A percentile compares a stretch with the other conserved stretches of the same genome.
Evolutionary conservation across 2,329 filamentous ascomycete genomes (phyloP).

Genomic region (Fusarium azukiicola): DNA sequence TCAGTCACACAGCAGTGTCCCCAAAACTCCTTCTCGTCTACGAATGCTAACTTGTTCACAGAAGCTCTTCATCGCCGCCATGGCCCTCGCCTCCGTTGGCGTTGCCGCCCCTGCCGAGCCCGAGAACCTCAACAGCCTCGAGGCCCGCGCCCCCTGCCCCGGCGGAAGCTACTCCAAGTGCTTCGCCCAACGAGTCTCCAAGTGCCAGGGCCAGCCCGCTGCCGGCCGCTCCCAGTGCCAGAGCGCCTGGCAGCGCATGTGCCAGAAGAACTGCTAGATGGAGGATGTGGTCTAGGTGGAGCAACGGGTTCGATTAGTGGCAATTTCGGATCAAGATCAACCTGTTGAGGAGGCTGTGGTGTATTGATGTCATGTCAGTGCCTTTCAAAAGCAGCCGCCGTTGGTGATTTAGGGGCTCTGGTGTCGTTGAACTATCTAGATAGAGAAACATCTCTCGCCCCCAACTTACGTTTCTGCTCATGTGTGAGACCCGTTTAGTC

Average conservation of each 20-base stretch:
- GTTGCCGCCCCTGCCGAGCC: neutral
- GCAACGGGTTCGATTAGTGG: neutral
- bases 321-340: neutral
- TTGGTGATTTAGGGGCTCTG: neutral
- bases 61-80: constrained; percentile 10
- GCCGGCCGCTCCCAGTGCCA: neutral
- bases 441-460: neutral
- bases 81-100: constrained; percentile 7
- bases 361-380: neutral
- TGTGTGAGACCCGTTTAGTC: neutral
- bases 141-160: constrained; percentile 16
- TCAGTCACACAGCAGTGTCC: neutral
- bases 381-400: neutral
- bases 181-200: neutral
- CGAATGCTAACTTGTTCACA: neutral
- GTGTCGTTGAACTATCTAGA: neutral
- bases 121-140: neutral
- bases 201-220: neutral
- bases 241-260: neutral
- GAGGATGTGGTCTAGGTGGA: neutral
- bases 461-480: neutral
- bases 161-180: constrained; percentile 17
- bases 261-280: constrained; percentile 16
- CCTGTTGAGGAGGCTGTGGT: neutral
- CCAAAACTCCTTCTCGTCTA: too few relatives aligned